These are phyloP conservation scores for Trichoderma orchidacearum DNA, from an alignment of 495 filamentous ascomycete species.

Conservation along the genomic window DNA sequence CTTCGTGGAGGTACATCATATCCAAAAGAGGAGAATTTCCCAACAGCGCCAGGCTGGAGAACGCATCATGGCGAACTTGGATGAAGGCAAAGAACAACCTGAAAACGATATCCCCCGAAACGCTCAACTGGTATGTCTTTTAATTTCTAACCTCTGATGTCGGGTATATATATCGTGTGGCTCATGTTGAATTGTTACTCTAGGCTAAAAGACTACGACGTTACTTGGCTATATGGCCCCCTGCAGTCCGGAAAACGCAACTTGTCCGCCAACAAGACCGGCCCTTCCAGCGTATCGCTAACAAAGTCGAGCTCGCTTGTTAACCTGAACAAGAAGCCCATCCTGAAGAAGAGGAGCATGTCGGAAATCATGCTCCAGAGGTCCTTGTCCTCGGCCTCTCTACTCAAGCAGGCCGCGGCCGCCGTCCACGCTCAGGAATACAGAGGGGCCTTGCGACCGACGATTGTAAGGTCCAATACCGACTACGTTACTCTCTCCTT, in stretches of 20 bases:
- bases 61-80: conserved; percentile 98
- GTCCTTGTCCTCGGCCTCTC: conserved; percentile 79
- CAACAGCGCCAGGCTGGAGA: conserved; percentile 75
- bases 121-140: conserved; percentile 67
- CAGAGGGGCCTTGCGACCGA: conserved; percentile 24
- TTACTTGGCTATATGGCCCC: conserved; percentile 95
- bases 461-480: conserved; percentile 42
- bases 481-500: conserved; percentile 48
- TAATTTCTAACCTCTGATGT: neutral
- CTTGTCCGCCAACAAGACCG: conserved; percentile 36
- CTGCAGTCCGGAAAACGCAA: conserved; percentile 52
- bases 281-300: conserved; percentile 33
- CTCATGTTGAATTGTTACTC: conserved; percentile 8
- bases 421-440: conserved; percentile 80
- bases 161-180: neutral
- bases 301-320: conserved; percentile 74
- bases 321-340: conserved; percentile 63
- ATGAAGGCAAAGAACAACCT: conserved; percentile 76
- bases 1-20: conserved; percentile 88
- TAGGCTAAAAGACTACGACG: conserved; percentile 94
- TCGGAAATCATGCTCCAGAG: conserved; percentile 90
- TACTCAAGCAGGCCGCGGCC: conserved; percentile 86
- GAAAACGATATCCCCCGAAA: conserved; percentile 76
- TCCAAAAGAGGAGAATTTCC: conserved; percentile 61
- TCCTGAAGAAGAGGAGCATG: conserved; percentile 90